Conservation (phyloP, 768 basidiomycete species). For the Omphalotus guepiniiformis region DNA sequence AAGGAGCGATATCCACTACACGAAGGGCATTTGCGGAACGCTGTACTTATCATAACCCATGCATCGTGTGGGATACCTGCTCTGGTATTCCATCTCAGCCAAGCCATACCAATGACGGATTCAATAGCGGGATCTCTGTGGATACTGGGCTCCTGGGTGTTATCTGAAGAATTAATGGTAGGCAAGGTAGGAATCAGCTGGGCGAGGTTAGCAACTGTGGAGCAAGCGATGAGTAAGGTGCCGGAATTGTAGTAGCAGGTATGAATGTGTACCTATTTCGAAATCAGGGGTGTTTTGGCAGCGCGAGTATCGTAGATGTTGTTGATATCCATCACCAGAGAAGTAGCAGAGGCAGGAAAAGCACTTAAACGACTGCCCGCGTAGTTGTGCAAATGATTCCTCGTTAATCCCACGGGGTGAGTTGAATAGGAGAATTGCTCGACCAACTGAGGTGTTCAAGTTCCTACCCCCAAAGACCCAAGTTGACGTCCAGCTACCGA, state of each 20-base stretch:
- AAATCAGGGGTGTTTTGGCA: not conserved
- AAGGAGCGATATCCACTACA: not conserved
- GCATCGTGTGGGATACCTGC: not conserved
- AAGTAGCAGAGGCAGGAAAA: not conserved
- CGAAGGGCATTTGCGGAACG: not conserved
- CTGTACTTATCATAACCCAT: not conserved
- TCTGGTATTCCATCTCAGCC: not conserved
- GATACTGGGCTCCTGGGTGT: not conserved
- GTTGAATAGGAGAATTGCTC: not conserved
- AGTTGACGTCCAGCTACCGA: not conserved
- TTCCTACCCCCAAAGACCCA: not conserved
- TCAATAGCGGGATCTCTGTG: not conserved
- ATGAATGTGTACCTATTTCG: not conserved
- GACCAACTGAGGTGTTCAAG: not conserved
- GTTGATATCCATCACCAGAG: not conserved
- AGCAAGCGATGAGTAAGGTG: too few species aligned
- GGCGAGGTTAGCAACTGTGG: too few species aligned
- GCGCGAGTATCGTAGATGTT: not conserved
- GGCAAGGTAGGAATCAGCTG: too few species aligned
- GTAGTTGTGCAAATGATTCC: not conserved
- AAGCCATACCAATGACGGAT: not conserved
- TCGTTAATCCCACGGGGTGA: not conserved
- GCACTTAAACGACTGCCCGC: not conserved
- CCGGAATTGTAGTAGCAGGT: too few species aligned
- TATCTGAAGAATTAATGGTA: too few species aligned